Base-by-base conservation (phyloP, 2,329 filamentous ascomycete genomes). In the Elsinoe perseae region DNA sequence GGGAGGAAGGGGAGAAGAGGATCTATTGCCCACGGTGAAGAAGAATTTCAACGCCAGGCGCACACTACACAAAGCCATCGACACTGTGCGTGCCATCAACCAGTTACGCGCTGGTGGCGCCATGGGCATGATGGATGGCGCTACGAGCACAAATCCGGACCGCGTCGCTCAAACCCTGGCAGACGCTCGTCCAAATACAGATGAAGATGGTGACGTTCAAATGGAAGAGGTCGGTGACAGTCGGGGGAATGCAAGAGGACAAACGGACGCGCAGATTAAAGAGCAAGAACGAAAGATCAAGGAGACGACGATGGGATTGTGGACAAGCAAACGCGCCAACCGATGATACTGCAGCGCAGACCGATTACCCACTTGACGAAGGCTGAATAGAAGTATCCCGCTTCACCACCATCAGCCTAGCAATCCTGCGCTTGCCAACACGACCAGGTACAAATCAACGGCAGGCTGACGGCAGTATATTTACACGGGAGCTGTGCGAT, bases 31-130 rank as follows among this genome's bases (percentile, higher is more conserved):
- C 1, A 82, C 78, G 0, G 80, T 85, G 60, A 84, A 84, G 76
- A 85, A 85, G 76, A 85, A 85, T 66, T 85, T 85, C 74, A 85
- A 85, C 61, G 82, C 82, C 1, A 72, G 82, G 2, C 73, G 82
- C 40, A 85, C 82, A 10, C 72, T 85, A 32, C 82, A 85, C 68
- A 83, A 82, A 57, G 82, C 82, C 14, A 85, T 85, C 63, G 82
- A 85, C 66, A 85, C 82, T 0, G 83, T 85, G 28, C 75, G 82
- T 21, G 82, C 82, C 2, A 85, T 85, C 68, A 85, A 85, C 65
- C 84, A 85, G 68, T 70, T 85, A 12, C 74, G 82, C 59, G 81
- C 83, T 38, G 81, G 80, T 25, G 78, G 78, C 2, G 65, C 69
- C 9, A 75, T 81, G 36, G 74, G 70, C 2, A 81, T 83, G 76